These are phyloP conservation scores for Violaceomyces palustris DNA, from an alignment of 1,284 basidiomycete species.

Conservation along the genomic window DNA sequence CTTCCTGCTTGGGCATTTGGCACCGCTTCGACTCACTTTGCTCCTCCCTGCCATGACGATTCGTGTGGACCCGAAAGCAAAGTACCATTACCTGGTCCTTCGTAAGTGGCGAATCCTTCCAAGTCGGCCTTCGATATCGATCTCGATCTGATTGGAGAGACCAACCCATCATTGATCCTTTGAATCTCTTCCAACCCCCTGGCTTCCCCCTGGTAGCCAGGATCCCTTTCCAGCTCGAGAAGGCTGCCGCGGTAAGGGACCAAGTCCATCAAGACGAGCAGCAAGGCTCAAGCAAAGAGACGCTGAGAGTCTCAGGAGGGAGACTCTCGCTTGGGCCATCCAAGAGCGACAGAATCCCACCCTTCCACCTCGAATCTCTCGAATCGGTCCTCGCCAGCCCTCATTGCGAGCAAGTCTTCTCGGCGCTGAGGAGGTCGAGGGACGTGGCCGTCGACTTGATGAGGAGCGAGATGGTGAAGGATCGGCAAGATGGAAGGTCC, in stretches of 20 bases:
- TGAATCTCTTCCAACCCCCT: no score
- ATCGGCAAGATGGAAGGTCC: conserved; percentile 5
- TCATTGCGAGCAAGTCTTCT: conserved; percentile 23
- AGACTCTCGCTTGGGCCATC: conserved; percentile 26
- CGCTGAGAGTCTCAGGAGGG: conserved; percentile 15
- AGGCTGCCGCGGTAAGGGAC: background rate
- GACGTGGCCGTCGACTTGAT: conserved; percentile 57
- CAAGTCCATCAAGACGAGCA: background rate
- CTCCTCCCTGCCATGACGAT: no score
- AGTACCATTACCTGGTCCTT: conserved; percentile 1
- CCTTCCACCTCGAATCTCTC: conserved; percentile 28
- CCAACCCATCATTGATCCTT: background rate
- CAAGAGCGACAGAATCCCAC: conserved; percentile 15
- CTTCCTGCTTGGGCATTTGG: no score
- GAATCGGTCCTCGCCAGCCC: conserved; percentile 32
- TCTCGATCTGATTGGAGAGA: background rate
- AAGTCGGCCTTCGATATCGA: background rate
- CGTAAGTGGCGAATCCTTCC: no score
- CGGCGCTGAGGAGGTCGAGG: conserved; percentile 15
- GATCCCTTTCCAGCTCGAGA: conserved; percentile 12
- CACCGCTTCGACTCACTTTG: no score
- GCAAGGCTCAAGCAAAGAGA: background rate
- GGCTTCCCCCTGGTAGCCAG: conserved; percentile 31
- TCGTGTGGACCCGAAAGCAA: conserved; percentile 3
- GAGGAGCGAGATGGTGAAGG: conserved; percentile 71